Percentiles rank a stretch among this genome's conserved stretches.
These are phyloP conservation scores for Neoboletus brunneissimus DNA, from an alignment of 768 basidiomycete species.

Conservation along the genomic window DNA sequence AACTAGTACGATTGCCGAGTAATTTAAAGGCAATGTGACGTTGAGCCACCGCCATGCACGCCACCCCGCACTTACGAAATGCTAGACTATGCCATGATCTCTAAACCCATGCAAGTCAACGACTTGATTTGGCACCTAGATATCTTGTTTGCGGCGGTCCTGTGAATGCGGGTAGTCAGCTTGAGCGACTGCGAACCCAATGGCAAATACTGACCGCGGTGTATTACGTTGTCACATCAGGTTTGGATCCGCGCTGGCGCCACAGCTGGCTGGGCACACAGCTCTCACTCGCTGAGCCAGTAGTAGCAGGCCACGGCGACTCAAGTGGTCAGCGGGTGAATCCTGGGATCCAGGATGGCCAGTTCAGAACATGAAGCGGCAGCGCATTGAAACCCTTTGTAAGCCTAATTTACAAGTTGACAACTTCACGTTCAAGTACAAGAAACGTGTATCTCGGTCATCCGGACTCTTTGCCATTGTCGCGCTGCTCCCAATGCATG, in stretches of 20 bases:
- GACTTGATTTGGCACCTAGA: background rate
- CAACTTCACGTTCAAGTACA: background rate
- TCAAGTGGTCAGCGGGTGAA: background rate
- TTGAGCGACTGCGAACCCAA: background rate
- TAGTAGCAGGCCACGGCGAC: background rate
- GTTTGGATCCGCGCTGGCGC: background rate
- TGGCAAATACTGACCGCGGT: too few relatives aligned
- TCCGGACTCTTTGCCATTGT: background rate
- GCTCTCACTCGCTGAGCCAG: background rate
- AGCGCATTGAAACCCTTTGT: background rate
- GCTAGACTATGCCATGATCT: too few relatives aligned
- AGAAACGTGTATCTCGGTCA: background rate
- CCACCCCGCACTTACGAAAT: too few relatives aligned
- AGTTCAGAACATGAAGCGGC: background rate
- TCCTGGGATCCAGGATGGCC: background rate
- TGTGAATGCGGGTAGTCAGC: background rate
- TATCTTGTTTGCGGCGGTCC: background rate
- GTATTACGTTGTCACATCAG: background rate
- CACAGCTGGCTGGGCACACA: background rate
- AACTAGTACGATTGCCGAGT: background rate
- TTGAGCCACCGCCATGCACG: background rate
- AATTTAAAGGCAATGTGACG: background rate
- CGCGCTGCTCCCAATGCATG: background rate
- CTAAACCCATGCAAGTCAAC: too few relatives aligned
- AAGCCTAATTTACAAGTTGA: background rate